A percentile compares a stretch with the other conserved stretches of the same genome.
Evolutionary conservation across 192 early-diverging fungal genomes (phyloP).

Genomic region (Spizellomyces sp.): DNA sequence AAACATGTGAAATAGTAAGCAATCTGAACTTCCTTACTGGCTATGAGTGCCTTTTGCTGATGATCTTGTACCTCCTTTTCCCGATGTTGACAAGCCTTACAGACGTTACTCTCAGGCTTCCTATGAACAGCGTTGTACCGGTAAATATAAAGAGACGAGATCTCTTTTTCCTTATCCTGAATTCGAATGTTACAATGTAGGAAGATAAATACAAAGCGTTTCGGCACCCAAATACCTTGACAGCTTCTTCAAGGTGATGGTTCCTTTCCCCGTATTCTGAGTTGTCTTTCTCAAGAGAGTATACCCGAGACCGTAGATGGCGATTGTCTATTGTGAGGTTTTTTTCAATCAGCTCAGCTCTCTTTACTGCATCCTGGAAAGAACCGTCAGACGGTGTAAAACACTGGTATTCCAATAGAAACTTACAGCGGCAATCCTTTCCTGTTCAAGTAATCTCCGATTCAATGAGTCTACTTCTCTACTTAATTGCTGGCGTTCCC

Average conservation of each 20-base stretch:
- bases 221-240: slow-evolving; percentile 32
- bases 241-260: slow-evolving; percentile 37
- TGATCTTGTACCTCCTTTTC: slow-evolving; percentile 27
- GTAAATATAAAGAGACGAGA: slow-evolving; percentile 61
- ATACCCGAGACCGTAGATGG: slow-evolving; percentile 48
- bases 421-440: slow-evolving; percentile 32
- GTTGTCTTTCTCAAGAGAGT: slow-evolving; percentile 50
- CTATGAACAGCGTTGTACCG: slow-evolving; percentile 63
- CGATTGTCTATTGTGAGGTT: slow-evolving; percentile 52
- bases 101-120: slow-evolving; percentile 41
- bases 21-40: slow-evolving; percentile 33
- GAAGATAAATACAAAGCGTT: not conserved
- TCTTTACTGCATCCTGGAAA: slow-evolving; percentile 44
- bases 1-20: not conserved
- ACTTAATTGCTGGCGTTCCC: slow-evolving; percentile 37
- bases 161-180: slow-evolving; percentile 62
- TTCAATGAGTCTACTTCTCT: slow-evolving; percentile 30
- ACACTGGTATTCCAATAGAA: not conserved
- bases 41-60: slow-evolving; percentile 32
- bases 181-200: not conserved
- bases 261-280: slow-evolving; percentile 38
- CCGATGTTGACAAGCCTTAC: slow-evolving; percentile 49
- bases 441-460: slow-evolving; percentile 21
- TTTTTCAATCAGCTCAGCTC: slow-evolving; percentile 50
- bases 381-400: not conserved